Conservation (phyloP, 306 rosid genomes). For the Sicyos baderoa region DNA sequence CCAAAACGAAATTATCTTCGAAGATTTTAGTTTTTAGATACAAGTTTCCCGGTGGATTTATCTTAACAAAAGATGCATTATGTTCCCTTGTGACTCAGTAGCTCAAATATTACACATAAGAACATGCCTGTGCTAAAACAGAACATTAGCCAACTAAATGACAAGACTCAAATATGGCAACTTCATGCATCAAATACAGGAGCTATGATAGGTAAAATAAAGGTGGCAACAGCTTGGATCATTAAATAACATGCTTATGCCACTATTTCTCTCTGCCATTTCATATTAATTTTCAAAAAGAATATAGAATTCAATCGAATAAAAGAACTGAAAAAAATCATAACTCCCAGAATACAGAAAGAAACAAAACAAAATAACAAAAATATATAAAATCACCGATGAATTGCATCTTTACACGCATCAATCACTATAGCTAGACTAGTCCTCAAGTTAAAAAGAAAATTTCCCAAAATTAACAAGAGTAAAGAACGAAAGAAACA, state of each 20-base stretch:
- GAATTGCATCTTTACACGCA: neutral
- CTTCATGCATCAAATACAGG: neutral
- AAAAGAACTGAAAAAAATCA: neutral
- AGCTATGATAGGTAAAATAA: neutral
- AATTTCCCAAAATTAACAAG: neutral
- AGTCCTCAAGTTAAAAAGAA: neutral
- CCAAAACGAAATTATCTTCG: neutral
- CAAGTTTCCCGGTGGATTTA: no score
- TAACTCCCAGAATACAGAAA: neutral
- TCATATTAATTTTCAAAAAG: neutral
- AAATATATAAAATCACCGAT: neutral
- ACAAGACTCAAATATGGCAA: neutral
- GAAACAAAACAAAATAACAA: neutral
- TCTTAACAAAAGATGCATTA: neutral
- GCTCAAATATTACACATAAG: neutral
- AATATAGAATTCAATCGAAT: neutral
- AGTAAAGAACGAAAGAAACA: no score
- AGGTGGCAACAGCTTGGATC: slow-evolving; percentile 3
- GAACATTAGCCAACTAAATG: neutral
- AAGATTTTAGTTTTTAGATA: no score
- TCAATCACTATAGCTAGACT: neutral
- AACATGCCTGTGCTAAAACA: slow-evolving; percentile 5
- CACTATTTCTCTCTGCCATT: neutral
- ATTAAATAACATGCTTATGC: neutral
- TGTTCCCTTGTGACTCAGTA: neutral